These are phyloP conservation scores for Paramecium caudatum DNA, from an alignment of 73 alveolate genomes.

Conservation along the genomic window DNA sequence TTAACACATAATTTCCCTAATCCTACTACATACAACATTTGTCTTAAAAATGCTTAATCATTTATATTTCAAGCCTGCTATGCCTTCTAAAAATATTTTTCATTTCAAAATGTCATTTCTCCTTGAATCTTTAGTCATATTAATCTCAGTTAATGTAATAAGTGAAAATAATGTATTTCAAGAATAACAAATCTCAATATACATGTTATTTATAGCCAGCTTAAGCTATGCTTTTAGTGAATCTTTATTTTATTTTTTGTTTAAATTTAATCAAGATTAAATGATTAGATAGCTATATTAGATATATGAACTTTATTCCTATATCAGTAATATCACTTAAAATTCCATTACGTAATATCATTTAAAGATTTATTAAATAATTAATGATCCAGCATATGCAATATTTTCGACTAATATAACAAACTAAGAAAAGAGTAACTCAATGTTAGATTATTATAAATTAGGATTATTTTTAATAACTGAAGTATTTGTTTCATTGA, in stretches of 20 bases:
- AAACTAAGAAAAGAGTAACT: background rate
- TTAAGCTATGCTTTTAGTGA: background rate
- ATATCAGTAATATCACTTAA: background rate
- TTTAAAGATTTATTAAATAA: background rate
- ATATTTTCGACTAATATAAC: background rate
- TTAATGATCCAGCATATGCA: background rate
- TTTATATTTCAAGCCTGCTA: slow-evolving; percentile 15
- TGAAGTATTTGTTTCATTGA: background rate
- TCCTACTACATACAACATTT: background rate
- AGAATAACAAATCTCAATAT: background rate
- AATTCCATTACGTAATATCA: background rate
- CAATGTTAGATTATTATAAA: slow-evolving; percentile 17
- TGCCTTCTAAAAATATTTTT: slow-evolving; percentile 5
- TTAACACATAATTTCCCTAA: background rate
- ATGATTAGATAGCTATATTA: background rate
- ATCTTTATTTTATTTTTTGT: background rate
- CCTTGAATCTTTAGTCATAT: background rate
- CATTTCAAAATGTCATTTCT: background rate
- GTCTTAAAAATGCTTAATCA: slow-evolving; percentile 1
- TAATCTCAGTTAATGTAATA: background rate
- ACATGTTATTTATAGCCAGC: background rate
- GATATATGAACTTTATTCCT: background rate
- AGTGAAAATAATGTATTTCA: background rate
- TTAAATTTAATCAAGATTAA: background rate
- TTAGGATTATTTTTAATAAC: slow-evolving; percentile 20